Base-by-base conservation (phyloP, 768 basidiomycete genomes). In the Hydnomerulius pinastri region DNA sequence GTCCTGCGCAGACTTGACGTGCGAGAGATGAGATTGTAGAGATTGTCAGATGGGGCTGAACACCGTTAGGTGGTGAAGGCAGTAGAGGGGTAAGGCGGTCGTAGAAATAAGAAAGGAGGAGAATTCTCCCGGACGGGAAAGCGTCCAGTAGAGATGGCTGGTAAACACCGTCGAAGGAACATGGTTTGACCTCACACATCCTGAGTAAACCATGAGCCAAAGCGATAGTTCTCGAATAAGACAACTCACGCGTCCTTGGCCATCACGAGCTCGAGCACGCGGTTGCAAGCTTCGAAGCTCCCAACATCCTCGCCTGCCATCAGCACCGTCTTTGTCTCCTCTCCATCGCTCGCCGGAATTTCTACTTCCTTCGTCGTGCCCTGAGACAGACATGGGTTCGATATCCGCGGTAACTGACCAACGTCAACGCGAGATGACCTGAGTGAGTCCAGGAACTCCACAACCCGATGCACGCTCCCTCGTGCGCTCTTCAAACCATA, bases 81-180 rank as follows among this genome's bases (percentile, higher is more conserved):
- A 93, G 72, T 51, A 99, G 81, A 0, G 94, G 96, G 23, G 77
- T 71, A 50, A 96, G 77, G 30, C 97, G 90, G 75, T 98, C 97
- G 73, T 93, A 97, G 73, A 98, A 99, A 78, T 98, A 99, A 20
- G 94, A 97, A 2, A 99, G 79, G n/a, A 96, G 82, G 23, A 96
- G 81, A 54, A 96, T 78, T 62, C 85, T 86, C 51, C 96, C 96
- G 9, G 76, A 71, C 1, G 87, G 82, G 81, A 98, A 98, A 9
- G 91, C 86, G 54, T 96, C 90, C 50, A 89, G 74, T 21, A 98
- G 76, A 12, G 89, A 88, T 2, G 97, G 97, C 67, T 99, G 97
- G 72, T 98, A 98, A 21, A 97, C 92, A 11, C 97, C 97, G 62
- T 92, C 86, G 74, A 99, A 99, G 4, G 96, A 91, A 67, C 97